phyloP scores from a whole-genome alignment of 2,329 filamentous ascomycete species.

The Colletotrichum tropicicola region DNA sequence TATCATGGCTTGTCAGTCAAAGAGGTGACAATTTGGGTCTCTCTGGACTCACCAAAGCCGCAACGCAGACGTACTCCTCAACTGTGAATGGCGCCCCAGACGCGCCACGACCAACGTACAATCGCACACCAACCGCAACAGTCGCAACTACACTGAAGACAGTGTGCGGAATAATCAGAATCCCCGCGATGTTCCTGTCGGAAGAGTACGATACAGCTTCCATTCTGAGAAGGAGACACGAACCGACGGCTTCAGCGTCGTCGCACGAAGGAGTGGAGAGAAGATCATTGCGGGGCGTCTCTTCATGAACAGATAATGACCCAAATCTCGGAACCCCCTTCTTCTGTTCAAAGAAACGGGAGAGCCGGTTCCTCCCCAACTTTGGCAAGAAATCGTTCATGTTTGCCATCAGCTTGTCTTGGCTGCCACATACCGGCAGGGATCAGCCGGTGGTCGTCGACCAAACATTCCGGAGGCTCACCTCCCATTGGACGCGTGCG shows the following conservation, averaged over 20 bases:
- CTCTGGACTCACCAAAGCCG: background rate
- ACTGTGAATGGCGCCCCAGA: background rate
- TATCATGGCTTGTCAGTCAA: background rate
- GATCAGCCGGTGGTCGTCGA: background rate
- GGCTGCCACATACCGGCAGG: background rate
- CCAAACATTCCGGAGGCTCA: background rate
- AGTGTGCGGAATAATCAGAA: background rate
- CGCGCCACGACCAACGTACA: background rate
- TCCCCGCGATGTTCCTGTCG: background rate
- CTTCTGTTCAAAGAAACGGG: background rate
- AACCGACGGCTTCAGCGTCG: background rate
- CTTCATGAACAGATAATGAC: too few species aligned
- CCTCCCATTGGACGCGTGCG: background rate
- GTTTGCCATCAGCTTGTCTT: background rate
- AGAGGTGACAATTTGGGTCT: background rate
- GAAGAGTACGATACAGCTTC: background rate
- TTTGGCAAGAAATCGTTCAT: background rate
- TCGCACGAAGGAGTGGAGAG: background rate
- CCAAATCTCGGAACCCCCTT: background rate
- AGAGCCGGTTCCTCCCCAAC: background rate
- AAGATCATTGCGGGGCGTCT: background rate
- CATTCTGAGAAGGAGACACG: background rate
- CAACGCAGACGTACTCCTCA: background rate
- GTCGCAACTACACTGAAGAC: constrained; percentile 8
- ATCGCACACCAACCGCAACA: background rate